Evolutionary conservation across 352 stramenopile species (phyloP).

Genomic region (Elongisporangium senticosum): DNA sequence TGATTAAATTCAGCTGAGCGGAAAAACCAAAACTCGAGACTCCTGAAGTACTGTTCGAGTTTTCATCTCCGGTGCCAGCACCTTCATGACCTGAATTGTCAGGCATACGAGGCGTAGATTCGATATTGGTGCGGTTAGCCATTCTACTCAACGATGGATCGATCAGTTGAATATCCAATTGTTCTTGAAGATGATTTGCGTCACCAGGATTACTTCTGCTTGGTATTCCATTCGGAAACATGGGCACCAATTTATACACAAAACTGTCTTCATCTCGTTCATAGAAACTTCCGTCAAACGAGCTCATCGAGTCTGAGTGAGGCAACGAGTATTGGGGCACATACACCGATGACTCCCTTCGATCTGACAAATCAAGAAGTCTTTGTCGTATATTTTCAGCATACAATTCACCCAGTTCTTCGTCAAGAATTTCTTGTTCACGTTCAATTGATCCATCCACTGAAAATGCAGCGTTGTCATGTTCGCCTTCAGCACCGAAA

Average conservation of each 20-base stretch:
- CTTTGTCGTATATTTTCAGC: conserved; percentile 18
- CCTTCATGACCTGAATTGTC: neutral
- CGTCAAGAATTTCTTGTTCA: neutral
- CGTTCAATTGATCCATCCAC: neutral
- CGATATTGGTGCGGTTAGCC: neutral
- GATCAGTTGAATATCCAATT: conserved; percentile 32
- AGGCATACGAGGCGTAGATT: neutral
- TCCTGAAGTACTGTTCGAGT: conserved; percentile 24
- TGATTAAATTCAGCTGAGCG: conserved; percentile 17
- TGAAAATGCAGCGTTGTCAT: neutral
- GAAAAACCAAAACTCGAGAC: conserved; percentile 46
- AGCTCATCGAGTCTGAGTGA: conserved; percentile 55
- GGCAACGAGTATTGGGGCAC: conserved; percentile 51
- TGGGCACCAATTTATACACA: conserved; percentile 53
- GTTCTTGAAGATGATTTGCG: conserved; percentile 4
- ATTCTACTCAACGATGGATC: conserved; percentile 31
- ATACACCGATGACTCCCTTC: conserved; percentile 12
- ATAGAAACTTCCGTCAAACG: conserved; percentile 44
- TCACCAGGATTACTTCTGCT: neutral
- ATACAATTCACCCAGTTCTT: conserved; percentile 7
- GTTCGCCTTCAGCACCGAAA: neutral
- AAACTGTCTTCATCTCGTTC: conserved; percentile 31
- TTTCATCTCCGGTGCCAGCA: neutral
- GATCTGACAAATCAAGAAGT: conserved; percentile 5
- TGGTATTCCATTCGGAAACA: conserved; percentile 31